Evolutionary conservation across 805 yeast species (phyloP).

Genomic region (Wickerhamiella australiensis): DNA sequence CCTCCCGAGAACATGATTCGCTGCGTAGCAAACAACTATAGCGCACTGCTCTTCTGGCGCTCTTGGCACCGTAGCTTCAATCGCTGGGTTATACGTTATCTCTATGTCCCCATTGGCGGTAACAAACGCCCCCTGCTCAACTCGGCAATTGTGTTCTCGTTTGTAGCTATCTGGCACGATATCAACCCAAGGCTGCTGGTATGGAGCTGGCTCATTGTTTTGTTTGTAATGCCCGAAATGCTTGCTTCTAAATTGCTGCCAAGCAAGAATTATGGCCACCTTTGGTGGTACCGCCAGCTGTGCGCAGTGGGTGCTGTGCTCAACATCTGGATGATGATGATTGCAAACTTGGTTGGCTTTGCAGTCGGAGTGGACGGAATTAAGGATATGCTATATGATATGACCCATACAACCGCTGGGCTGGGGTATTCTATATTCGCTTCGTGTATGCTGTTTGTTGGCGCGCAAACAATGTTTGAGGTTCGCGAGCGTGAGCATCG

Average conservation of each 20-base stretch:
- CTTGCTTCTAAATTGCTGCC: conserved; percentile 39
- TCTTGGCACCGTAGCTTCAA: conserved; percentile 97
- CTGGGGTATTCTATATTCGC: conserved; percentile 47
- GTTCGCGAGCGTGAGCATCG: conserved; percentile 76
- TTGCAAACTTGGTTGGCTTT: conserved; percentile 89
- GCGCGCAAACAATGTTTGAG: conserved; percentile 89
- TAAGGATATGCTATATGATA: conserved; percentile 45
- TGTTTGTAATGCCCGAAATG: conserved; percentile 80
- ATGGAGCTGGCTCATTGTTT: conserved; percentile 94
- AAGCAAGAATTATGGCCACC: conserved; percentile 29
- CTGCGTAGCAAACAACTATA: conserved; percentile 87
- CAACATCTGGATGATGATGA: conserved; percentile 96
- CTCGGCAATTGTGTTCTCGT: conserved; percentile 75
- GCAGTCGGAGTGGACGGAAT: conserved; percentile 88
- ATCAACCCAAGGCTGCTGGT: conserved; percentile 71
- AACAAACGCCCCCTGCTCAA: conserved; percentile 57
- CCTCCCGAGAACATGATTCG: conserved; percentile 97
- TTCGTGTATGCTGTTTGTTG: conserved; percentile 61
- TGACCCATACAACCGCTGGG: conserved; percentile 64
- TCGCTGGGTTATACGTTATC: conserved; percentile 77
- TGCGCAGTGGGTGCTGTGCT: conserved; percentile 81
- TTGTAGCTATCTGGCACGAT: conserved; percentile 98
- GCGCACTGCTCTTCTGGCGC: conserved; percentile 94
- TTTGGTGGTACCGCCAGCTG: conserved; percentile 64
- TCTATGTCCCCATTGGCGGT: conserved; percentile 89